Percentiles rank a stretch among this genome's conserved stretches.
These are phyloP conservation scores for Lasiodiplodia sp. DNA, from an alignment of 2,329 filamentous ascomycete species.

Conservation along the genomic window DNA sequence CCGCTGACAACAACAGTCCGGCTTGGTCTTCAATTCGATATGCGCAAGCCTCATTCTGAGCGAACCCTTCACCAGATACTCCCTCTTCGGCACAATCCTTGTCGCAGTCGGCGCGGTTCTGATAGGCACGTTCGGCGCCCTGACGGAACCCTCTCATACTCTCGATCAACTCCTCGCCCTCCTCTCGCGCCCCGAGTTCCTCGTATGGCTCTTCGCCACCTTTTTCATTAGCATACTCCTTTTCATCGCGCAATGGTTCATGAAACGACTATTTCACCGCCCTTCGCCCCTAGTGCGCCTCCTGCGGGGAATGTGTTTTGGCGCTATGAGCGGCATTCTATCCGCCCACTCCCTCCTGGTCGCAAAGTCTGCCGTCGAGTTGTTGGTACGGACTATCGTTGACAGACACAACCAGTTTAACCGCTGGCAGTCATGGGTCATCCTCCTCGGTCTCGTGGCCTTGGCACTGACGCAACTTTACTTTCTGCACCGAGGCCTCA, in stretches of 20 bases:
- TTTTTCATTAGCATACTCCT: conserved; percentile 74
- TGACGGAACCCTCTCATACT: conserved; percentile 90
- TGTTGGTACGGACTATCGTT: conserved; percentile 84
- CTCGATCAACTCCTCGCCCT: conserved; percentile 81
- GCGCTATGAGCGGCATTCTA: conserved; percentile 84
- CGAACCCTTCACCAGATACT: conserved; percentile 93
- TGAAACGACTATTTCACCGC: conserved; percentile 49
- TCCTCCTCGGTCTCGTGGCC: conserved; percentile 79
- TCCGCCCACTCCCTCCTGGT: conserved; percentile 93
- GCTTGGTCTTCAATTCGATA: conserved; percentile 97
- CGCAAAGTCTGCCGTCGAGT: conserved; percentile 94
- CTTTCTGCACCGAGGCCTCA: conserved; percentile 91
- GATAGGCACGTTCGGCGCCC: conserved; percentile 92
- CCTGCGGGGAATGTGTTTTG: conserved; percentile 83
- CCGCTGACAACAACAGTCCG: conserved; percentile 62
- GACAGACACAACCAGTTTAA: conserved; percentile 93
- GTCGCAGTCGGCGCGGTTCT: conserved; percentile 88
- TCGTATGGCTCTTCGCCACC: conserved; percentile 88
- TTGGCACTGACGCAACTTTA: conserved; percentile 91
- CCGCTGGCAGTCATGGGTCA: conserved; percentile 93
- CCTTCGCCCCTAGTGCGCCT: conserved; percentile 73
- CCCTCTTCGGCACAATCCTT: conserved; percentile 85
- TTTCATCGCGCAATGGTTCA: conserved; percentile 56
- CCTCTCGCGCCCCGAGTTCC: conserved; percentile 75
- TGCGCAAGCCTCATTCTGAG: conserved; percentile 92